phyloP scores from a whole-genome alignment of 129 eudicot genomes.

The Centrapalus pauciflorus region DNA sequence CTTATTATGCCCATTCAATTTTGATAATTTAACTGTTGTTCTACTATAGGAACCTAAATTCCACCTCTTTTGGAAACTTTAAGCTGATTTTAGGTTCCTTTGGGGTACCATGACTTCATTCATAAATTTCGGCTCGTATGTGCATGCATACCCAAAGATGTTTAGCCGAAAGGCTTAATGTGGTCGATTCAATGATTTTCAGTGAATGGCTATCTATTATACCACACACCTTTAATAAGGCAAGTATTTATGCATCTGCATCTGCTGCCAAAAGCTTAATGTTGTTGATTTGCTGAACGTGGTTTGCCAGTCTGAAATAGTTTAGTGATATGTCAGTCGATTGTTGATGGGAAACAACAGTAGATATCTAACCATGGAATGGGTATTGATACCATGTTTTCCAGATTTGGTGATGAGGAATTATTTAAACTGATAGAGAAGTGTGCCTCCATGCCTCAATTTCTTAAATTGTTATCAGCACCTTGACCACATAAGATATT shows the following conservation, averaged over 20 bases:
- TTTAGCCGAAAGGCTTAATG: neutral
- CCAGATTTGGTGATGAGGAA: neutral
- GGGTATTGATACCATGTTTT: neutral
- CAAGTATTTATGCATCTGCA: neutral
- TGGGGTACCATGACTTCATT: neutral
- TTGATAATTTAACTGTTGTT: neutral
- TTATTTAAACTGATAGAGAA: neutral
- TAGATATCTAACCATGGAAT: neutral
- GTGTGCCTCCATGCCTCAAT: neutral
- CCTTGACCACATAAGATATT: too few species aligned
- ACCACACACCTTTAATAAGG: neutral
- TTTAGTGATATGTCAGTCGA: neutral
- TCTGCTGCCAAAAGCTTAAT: too few species aligned
- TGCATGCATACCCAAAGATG: neutral
- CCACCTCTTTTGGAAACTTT: neutral
- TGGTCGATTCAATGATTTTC: neutral
- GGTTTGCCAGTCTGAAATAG: neutral
- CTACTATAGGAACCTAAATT: neutral
- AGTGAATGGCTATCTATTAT: neutral
- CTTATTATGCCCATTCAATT: neutral
- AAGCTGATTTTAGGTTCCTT: neutral
- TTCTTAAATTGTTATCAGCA: too few species aligned
- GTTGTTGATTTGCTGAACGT: neutral
- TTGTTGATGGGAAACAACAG: neutral
- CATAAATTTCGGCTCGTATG: neutral